Evolutionary conservation across 352 stramenopile species (phyloP), one percentile per base, ranked within the genome.

Genomic region (Phytophthora agathidicida): DNA sequence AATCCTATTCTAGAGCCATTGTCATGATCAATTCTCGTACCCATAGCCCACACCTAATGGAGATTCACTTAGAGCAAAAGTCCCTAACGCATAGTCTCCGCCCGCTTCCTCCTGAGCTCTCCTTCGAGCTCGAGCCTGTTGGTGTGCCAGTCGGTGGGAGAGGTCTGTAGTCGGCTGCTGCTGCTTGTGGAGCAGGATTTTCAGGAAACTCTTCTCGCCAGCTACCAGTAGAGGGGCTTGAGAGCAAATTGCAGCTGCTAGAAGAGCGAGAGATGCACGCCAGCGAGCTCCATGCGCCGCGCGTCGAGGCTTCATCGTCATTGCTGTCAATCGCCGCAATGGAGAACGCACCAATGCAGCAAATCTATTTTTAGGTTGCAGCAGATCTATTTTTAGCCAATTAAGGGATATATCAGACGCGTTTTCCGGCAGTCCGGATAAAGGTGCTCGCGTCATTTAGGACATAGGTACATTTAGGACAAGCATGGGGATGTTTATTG

Each of bases 11-110:
- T 44, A 24, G n/a, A n/a, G 5, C 35, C 8, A 42, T 26, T 56
- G 27, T 13, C 27, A 35, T 37, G 19, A 24, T 10, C 36, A 14
- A 7, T 49, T 16, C 33, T 66, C 68, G 45, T 51, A 91, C 80
- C 82, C 86, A 24, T 77, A 83, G 33, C 86, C 86, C 0, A 93
- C 80, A 30, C 81, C 75, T 9, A 94, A 53, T 26, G 80, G 77
- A 16, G 85, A 61, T 65, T 92, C 73, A 53, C 76, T 89, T 30
- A 79, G 72, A 17, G 75, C 74, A 2, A 94, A 44, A 11, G 65
- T 27, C 8, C 68, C 68, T 5, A 48, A 13, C 38, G 46, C 42
- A 52, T 73, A 63, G 27, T 73, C 48, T 10, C 38, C 42, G 31
- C 44, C 50, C 1, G 28, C 11, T 11, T 35, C 51, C 23, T 73